Evolutionary conservation across 352 stramenopile genomes (phyloP).

Genomic region (Pseudoperonospora humuli): DNA sequence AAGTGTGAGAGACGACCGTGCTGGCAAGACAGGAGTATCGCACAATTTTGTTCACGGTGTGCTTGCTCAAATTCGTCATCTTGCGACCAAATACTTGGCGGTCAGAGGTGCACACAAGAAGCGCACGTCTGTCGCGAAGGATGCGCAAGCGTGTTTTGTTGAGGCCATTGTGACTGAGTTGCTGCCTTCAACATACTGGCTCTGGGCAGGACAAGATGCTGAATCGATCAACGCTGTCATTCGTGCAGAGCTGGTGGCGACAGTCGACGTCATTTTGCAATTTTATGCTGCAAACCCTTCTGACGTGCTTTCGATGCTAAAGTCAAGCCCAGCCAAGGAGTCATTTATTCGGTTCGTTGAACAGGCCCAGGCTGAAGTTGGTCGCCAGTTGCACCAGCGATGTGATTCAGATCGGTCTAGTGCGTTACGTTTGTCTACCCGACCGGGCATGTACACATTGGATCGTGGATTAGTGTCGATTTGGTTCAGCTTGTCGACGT

Average conservation of each 20-base stretch:
- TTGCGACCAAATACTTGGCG: slow-evolving; percentile 36
- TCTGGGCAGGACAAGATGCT: slow-evolving; percentile 22
- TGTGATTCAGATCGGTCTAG: slow-evolving; percentile 11
- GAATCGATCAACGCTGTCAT: slow-evolving; percentile 31
- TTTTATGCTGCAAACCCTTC: slow-evolving; percentile 19
- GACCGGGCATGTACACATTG: slow-evolving; percentile 34
- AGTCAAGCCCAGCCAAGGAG: slow-evolving; percentile 4
- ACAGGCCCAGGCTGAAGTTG: slow-evolving; percentile 22
- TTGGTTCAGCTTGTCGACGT: slow-evolving; percentile 29
- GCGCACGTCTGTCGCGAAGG: slow-evolving; percentile 3
- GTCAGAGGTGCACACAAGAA: slow-evolving; percentile 2
- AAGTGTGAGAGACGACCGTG: neutral
- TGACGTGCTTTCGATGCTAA: slow-evolving; percentile 6
- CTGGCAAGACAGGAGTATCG: slow-evolving; percentile 15
- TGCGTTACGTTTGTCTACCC: slow-evolving; percentile 16
- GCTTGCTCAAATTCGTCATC: slow-evolving; percentile 46
- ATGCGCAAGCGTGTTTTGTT: slow-evolving; percentile 19
- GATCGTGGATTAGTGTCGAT: slow-evolving; percentile 45
- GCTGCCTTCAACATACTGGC: slow-evolving; percentile 38
- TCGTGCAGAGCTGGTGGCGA: slow-evolving; percentile 42
- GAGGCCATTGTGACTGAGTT: slow-evolving; percentile 26
- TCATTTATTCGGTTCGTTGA: slow-evolving; percentile 8
- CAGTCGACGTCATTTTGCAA: slow-evolving; percentile 33
- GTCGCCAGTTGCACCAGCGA: slow-evolving; percentile 23
- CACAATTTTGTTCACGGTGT: slow-evolving; percentile 62